phyloP scores from a whole-genome alignment of 2,329 filamentous ascomycete species.

The Colletotrichum theobromicola region DNA sequence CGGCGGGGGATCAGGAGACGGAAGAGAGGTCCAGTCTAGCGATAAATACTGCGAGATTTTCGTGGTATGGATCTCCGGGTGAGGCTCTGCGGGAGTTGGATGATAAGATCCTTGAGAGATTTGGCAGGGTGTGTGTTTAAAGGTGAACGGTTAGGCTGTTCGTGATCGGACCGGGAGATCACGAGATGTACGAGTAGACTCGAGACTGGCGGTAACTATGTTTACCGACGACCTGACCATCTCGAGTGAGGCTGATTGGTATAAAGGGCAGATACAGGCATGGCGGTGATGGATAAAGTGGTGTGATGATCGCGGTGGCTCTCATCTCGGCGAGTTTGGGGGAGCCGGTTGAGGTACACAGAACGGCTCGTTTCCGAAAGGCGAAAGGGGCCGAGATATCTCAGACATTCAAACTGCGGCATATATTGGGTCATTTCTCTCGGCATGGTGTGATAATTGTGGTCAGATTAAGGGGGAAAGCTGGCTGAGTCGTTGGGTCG shows the following conservation, averaged over 20 bases:
- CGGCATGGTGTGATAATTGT: neutral
- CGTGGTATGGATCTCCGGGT: neutral
- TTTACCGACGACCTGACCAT: neutral
- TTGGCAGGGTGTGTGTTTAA: neutral
- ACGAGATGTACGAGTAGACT: neutral
- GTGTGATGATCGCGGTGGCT: neutral
- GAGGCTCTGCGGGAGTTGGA: neutral
- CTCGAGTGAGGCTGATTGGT: neutral
- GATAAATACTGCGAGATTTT: neutral
- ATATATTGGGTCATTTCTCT: neutral
- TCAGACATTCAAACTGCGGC: neutral
- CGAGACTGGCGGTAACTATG: neutral
- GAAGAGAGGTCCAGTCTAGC: neutral
- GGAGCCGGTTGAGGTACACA: neutral
- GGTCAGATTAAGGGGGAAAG: neutral
- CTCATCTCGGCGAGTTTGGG: neutral
- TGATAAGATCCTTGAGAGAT: neutral
- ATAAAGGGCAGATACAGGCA: neutral
- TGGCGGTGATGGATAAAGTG: neutral
- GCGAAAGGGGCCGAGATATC: neutral
- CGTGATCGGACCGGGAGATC: neutral
- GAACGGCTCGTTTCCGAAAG: neutral
- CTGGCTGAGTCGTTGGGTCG: neutral
- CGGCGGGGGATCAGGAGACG: neutral
- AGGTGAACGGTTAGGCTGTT: neutral